Evolutionary conservation across 2,329 filamentous ascomycete genomes (phyloP).

Genomic region (Trichophyton verrucosum): DNA sequence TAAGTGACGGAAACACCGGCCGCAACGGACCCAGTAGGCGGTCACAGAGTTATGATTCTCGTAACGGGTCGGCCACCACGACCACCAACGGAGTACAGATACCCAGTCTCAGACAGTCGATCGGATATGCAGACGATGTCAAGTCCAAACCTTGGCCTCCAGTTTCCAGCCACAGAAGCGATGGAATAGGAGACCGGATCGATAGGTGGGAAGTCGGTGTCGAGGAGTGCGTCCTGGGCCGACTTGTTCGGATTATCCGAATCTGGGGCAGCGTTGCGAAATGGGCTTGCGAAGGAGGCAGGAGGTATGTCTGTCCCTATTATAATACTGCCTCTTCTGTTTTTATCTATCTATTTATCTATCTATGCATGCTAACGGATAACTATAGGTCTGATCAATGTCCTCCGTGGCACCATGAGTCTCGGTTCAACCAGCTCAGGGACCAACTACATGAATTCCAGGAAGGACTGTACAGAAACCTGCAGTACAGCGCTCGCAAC

Average conservation of each 20-base stretch:
- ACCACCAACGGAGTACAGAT: slow-evolving; percentile 23
- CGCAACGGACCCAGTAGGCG: slow-evolving; percentile 17
- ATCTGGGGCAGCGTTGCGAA: slow-evolving; percentile 44
- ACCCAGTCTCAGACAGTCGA: slow-evolving; percentile 30
- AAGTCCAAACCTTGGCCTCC: slow-evolving; percentile 29
- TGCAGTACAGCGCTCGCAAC: slow-evolving; percentile 40
- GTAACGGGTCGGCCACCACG: slow-evolving; percentile 15
- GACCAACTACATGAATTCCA: slow-evolving; percentile 39
- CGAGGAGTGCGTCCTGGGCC: slow-evolving; percentile 42
- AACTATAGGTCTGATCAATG: slow-evolving; percentile 33
- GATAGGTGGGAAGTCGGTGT: slow-evolving; percentile 42
- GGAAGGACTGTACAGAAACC: slow-evolving; percentile 39
- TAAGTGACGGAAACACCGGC: slow-evolving; percentile 30
- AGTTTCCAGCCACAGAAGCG: slow-evolving; percentile 27
- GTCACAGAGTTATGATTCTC: slow-evolving; percentile 29
- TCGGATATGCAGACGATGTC: slow-evolving; percentile 27
- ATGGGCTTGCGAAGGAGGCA: slow-evolving; percentile 44
- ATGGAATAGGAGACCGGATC: slow-evolving; percentile 32
- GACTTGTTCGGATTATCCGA: slow-evolving; percentile 43
- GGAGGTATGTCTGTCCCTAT: slow-evolving; percentile 29
- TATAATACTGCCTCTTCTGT: neutral
- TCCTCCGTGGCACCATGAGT: slow-evolving; percentile 43
- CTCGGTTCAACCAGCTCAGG: slow-evolving; percentile 37
- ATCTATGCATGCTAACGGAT: neutral
- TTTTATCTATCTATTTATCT: neutral